Conservation (phyloP, 2,329 filamentous ascomycete genomes). For the Myriosclerotinia duriaeana region DNA sequence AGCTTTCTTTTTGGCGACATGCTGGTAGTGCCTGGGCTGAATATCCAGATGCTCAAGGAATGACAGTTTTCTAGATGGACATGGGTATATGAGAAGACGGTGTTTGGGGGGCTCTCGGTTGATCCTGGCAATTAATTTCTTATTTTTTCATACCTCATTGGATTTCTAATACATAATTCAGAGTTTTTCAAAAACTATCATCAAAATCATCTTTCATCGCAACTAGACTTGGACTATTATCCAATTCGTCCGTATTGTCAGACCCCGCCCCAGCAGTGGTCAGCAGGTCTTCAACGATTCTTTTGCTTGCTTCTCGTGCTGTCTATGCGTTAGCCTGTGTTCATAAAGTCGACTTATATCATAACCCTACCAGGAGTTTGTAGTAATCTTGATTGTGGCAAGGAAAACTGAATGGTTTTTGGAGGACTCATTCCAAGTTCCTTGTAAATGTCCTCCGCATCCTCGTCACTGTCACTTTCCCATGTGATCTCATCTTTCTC, state of each 20-base stretch:
- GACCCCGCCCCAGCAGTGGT: constrained; percentile 73
- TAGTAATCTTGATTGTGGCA: constrained; percentile 73
- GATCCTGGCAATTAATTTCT: background rate
- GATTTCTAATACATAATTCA: constrained; percentile 26
- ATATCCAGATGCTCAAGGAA: background rate
- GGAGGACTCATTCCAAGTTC: constrained; percentile 77
- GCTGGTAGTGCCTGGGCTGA: background rate
- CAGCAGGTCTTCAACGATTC: constrained; percentile 78
- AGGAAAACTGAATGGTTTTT: constrained; percentile 85
- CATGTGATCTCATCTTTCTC: constrained; percentile 61
- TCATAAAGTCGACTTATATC: background rate
- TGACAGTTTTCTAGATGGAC: background rate
- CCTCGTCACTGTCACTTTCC: constrained; percentile 66
- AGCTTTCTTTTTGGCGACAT: background rate
- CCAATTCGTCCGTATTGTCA: constrained; percentile 50
- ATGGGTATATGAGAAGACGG: background rate
- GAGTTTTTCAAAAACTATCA: constrained; percentile 55
- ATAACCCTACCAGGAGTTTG: constrained; percentile 71
- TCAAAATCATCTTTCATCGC: constrained; percentile 63
- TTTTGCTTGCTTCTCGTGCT: constrained; percentile 77
- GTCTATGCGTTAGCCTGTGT: constrained; percentile 17
- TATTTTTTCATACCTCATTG: constrained; percentile 12
- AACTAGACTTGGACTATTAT: constrained; percentile 65
- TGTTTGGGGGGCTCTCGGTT: background rate
- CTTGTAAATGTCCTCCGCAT: constrained; percentile 58